A percentile compares a stretch with the other conserved stretches of the same genome.
These are phyloP conservation scores for Agroathelia rolfsii DNA, from an alignment of 1,284 basidiomycete species.

Conservation along the genomic window DNA sequence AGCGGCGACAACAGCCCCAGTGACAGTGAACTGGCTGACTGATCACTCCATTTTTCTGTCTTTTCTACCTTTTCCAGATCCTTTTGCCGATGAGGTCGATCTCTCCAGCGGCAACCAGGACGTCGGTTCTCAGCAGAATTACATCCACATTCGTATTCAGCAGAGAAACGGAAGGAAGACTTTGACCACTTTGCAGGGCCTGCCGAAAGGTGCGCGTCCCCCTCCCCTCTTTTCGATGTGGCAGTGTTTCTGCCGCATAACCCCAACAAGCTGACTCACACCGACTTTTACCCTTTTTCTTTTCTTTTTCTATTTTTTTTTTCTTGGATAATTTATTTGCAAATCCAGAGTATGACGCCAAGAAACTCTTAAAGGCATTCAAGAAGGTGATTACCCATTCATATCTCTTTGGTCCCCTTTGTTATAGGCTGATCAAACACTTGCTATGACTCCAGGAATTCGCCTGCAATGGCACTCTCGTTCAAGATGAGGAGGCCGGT, in stretches of 20 bases:
- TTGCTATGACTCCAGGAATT: slow-evolving; percentile 78
- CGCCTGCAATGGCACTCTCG: slow-evolving; percentile 97
- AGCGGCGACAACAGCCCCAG: slow-evolving; percentile 45
- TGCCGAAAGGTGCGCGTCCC: slow-evolving; percentile 70
- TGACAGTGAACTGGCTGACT: slow-evolving; percentile 46
- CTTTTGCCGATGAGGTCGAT: slow-evolving; percentile 88
- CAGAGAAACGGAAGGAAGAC: slow-evolving; percentile 99
- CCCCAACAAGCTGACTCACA: no score
- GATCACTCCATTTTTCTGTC: slow-evolving; percentile 7
- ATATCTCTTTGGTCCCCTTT: not conserved
- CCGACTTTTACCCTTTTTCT: no score
- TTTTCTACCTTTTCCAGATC: no score
- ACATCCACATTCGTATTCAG: slow-evolving; percentile 96
- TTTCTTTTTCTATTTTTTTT: slow-evolving; percentile 9
- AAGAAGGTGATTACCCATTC: slow-evolving; percentile 66
- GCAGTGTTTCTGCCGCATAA: not conserved
- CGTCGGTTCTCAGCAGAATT: slow-evolving; percentile 77
- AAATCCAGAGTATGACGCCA: slow-evolving; percentile 95
- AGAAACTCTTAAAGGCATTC: slow-evolving; percentile 98
- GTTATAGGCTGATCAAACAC: slow-evolving; percentile 10
- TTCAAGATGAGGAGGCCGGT: slow-evolving; percentile 94
- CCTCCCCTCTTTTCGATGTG: not conserved
- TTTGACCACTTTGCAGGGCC: slow-evolving; percentile 93
- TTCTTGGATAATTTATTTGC: slow-evolving; percentile 9
- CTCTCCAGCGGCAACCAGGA: slow-evolving; percentile 64